Evolutionary conservation across 352 stramenopile species (phyloP).

Genomic region (Phytophthora melonis): DNA sequence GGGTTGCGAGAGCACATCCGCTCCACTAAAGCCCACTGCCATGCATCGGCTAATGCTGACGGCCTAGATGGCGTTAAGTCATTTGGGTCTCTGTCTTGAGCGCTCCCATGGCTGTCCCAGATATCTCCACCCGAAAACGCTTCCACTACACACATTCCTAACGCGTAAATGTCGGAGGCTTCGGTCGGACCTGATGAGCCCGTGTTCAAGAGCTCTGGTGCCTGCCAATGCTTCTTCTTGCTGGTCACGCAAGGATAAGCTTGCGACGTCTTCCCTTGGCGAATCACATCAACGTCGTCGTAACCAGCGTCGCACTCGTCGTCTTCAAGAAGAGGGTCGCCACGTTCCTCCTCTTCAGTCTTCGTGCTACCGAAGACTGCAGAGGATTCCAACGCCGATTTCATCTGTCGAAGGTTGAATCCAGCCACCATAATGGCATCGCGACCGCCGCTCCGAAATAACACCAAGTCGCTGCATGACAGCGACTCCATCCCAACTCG

Average conservation of each 20-base stretch:
- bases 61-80: constrained; percentile 17
- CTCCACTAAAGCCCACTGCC: constrained; percentile 43
- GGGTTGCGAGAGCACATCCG: constrained; percentile 36
- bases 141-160: constrained; percentile 47
- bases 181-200: constrained; percentile 26
- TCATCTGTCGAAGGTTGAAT: constrained; percentile 38
- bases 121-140: constrained; percentile 37
- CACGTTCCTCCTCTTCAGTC: constrained; percentile 3
- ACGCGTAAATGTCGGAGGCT: constrained; percentile 35
- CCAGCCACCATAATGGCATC: constrained; percentile 34
- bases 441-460: constrained; percentile 32
- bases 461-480: constrained; percentile 41
- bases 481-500: constrained; percentile 30
- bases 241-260: background rate
- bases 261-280: constrained; percentile 7
- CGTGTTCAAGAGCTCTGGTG: constrained; percentile 26
- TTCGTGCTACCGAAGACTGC: constrained; percentile 10
- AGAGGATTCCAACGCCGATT: constrained; percentile 16
- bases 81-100: background rate
- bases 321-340: constrained; percentile 34
- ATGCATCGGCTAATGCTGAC: constrained; percentile 18
- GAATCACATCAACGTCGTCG: constrained; percentile 36
- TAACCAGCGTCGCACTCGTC: constrained; percentile 21
- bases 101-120: constrained; percentile 7
- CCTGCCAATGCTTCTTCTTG: constrained; percentile 30